Base-by-base conservation (phyloP, 1,139 yeast species). In the Ogataea hybrid region DNA sequence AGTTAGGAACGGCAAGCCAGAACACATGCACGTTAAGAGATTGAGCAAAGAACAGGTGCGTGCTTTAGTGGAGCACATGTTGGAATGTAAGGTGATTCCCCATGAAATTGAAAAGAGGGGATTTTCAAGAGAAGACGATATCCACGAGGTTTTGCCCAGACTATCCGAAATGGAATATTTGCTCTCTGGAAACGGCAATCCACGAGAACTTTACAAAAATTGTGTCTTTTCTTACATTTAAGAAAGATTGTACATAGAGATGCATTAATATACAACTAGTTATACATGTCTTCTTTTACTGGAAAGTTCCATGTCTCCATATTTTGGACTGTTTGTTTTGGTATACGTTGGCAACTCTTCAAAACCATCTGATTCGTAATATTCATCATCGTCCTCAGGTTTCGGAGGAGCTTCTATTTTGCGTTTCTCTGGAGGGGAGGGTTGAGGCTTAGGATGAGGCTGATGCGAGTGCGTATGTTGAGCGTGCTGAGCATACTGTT, bases 171-270 rank as follows among this genome's bases (percentile, higher is more conserved):
- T 81, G 53, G 77, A 78, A 57, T 79, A 80, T 57, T 75, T 78
- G 50, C 59, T 81, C 27, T 74, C 84, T 50, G 90, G 95, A 37
- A 79, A 83, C 51, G 96, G 96, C 53, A 87, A 85, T 62, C 90
- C 95, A 30, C 75, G 84, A 44, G 79, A 76, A 50, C 64, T 86
- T 48, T 62, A 84, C 47, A 80, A 70, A 56, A 70, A 76, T 42
- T 65, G 70, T 52, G 66, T 69, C 20, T 39, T 60, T 42, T 51
- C 55, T 17, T 62, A 59, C 46, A 56, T 55, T 42, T 62, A 46
- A 30, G 10, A 17, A 14, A 11, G 12, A 46, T 25, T 37, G 41
- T 34, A 34, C 41, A 46, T 44, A 47, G 35, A 47, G 33, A 36
- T 32, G 17, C 35, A 35, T 28, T 31, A 42, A 30, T 37, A 43